Conservation (phyloP, 495 filamentous ascomycete genomes). For the Lasiosphaeria hispida region DNA sequence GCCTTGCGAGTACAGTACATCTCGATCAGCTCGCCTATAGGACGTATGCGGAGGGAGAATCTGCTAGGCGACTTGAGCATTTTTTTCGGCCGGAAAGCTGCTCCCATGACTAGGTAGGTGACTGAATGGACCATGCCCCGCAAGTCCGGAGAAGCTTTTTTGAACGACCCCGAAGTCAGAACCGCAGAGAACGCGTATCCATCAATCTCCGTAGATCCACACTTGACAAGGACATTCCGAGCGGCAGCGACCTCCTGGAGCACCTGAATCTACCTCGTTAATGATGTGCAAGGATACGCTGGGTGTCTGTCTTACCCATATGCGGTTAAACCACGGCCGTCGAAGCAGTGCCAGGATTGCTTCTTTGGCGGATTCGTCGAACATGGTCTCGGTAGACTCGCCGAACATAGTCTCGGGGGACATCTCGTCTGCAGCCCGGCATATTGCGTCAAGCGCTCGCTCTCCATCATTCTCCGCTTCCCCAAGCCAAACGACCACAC, state of each 20-base stretch:
- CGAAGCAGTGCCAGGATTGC: background rate
- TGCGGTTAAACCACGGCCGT: background rate
- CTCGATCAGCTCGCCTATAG: too few relatives aligned
- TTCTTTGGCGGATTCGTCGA: background rate
- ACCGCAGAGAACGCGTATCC: too few relatives aligned
- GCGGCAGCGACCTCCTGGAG: background rate
- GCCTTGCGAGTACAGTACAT: too few relatives aligned
- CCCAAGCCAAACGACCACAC: background rate
- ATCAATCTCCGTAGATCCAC: background rate
- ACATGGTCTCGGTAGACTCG: background rate
- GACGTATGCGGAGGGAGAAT: too few relatives aligned
- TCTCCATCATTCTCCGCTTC: background rate
- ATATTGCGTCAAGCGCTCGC: background rate
- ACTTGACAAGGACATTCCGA: background rate
- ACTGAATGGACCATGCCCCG: too few relatives aligned
- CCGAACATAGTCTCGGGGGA: background rate
- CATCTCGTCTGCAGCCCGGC: background rate
- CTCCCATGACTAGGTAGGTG: too few relatives aligned
- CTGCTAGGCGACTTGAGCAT: too few relatives aligned
- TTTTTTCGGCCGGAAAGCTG: too few relatives aligned
- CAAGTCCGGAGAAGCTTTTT: too few relatives aligned
- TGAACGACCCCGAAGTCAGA: too few relatives aligned
- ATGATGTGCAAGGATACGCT: background rate
- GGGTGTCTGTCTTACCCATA: background rate
- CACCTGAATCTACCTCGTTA: background rate